phyloP scores from a whole-genome alignment of 192 early-diverging fungal species.

The Blastocladiella britannica region DNA sequence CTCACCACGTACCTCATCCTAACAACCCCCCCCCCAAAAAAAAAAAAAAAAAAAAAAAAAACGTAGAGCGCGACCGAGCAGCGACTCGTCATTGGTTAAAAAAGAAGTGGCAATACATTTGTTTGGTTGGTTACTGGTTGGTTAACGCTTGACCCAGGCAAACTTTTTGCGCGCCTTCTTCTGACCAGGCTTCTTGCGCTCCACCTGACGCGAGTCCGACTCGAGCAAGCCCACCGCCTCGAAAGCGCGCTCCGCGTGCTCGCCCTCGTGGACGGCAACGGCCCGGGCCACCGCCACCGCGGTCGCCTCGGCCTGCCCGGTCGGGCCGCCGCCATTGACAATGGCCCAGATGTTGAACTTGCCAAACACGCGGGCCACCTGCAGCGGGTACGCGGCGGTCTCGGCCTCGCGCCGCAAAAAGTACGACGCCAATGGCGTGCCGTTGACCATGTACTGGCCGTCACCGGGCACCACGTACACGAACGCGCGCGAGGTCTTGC shows the following conservation, averaged over 20 bases:
- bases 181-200: constrained; percentile 91
- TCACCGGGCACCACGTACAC: constrained; percentile 51
- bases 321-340: constrained; percentile 58
- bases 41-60: no score
- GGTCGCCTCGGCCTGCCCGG: constrained; percentile 72
- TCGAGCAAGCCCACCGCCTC: constrained; percentile 33
- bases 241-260: constrained; percentile 25
- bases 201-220: constrained; percentile 55
- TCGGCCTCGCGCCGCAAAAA: constrained; percentile 50
- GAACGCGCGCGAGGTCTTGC: constrained; percentile 59
- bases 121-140: no score
- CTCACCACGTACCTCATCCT: not conserved
- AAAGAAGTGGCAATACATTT: no score
- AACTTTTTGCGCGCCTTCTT: constrained; percentile 80
- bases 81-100: not conserved
- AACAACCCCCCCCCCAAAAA: no score
- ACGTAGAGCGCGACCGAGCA: not conserved
- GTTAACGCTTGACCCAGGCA: constrained; percentile 27
- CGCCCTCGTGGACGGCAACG: constrained; percentile 38
- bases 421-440: constrained; percentile 45
- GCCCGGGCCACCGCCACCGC: constrained; percentile 59
- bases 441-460: constrained; percentile 58
- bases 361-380: constrained; percentile 37
- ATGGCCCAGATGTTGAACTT: constrained; percentile 68
- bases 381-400: constrained; percentile 47